A percentile compares a stretch with the other conserved stretches of the same genome.
phyloP scores from a whole-genome alignment of 2,329 filamentous ascomycete genomes.

The Mycosphaerella sp. region DNA sequence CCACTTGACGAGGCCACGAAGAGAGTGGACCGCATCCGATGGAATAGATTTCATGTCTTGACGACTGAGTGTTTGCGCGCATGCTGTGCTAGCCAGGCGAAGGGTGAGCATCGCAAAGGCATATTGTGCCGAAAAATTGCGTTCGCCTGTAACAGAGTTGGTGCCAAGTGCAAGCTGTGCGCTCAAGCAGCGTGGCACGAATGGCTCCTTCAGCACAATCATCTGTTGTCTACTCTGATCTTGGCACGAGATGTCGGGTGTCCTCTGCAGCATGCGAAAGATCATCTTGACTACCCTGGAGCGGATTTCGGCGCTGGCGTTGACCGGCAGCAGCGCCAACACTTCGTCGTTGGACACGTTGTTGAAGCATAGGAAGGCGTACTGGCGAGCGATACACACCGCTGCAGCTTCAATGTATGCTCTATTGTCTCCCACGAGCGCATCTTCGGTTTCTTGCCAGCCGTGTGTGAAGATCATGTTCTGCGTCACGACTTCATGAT shows the following conservation, averaged over 20 bases:
- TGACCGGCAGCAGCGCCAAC: constrained; percentile 38
- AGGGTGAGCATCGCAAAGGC: constrained; percentile 69
- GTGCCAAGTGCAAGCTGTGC: constrained; percentile 75
- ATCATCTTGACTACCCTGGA: constrained; percentile 60
- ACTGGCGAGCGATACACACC: constrained; percentile 33
- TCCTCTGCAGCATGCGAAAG: constrained; percentile 62
- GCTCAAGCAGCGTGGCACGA: constrained; percentile 69
- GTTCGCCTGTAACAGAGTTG: constrained; percentile 52
- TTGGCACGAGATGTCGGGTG: constrained; percentile 69
- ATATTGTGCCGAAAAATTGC: constrained; percentile 65
- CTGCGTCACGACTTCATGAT: constrained; percentile 38
- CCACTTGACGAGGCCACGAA: constrained; percentile 75
- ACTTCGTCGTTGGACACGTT: constrained; percentile 47
- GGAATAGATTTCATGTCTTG: constrained; percentile 19
- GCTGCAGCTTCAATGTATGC: constrained; percentile 30
- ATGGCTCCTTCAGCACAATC: constrained; percentile 63
- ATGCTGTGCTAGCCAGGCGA: constrained; percentile 50
- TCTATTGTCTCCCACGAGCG: constrained; percentile 22
- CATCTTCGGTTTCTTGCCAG: constrained; percentile 29
- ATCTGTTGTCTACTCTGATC: constrained; percentile 53
- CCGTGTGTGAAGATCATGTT: constrained; percentile 27
- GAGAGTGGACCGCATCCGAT: constrained; percentile 62
- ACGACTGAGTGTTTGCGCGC: constrained; percentile 24
- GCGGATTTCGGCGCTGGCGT: constrained; percentile 50
- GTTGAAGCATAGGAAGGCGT: constrained; percentile 35